Percentiles rank a stretch among this genome's conserved stretches.
Evolutionary conservation across 2,329 filamentous ascomycete species (phyloP).

Genomic region (Exophiala alcalophila): DNA sequence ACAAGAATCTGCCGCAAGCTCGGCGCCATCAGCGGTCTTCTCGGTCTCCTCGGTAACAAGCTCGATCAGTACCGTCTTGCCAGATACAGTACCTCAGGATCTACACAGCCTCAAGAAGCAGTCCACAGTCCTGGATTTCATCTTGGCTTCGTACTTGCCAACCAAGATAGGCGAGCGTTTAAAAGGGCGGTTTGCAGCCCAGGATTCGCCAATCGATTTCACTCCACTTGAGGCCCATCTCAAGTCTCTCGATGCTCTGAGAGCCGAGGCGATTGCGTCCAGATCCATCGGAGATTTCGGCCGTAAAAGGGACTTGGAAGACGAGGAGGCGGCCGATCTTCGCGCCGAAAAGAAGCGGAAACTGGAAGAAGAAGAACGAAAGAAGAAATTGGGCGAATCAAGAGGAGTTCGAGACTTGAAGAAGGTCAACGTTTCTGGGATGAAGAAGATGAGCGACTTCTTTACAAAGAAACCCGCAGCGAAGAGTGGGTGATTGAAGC

Average conservation of each 20-base stretch:
- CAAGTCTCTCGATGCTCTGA: slow-evolving; percentile 61
- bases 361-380: slow-evolving; percentile 84
- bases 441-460: slow-evolving; percentile 96
- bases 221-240: slow-evolving; percentile 68
- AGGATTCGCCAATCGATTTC: slow-evolving; percentile 61
- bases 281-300: slow-evolving; percentile 54
- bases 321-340: slow-evolving; percentile 43
- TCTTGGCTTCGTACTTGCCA: slow-evolving; percentile 50
- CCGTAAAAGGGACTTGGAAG: slow-evolving; percentile 44
- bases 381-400: slow-evolving; percentile 72
- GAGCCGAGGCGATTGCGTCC: slow-evolving; percentile 67
- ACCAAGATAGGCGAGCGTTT: slow-evolving; percentile 35
- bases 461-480: slow-evolving; percentile 63
- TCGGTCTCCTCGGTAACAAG: slow-evolving; percentile 40
- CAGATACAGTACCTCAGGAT: slow-evolving; percentile 36
- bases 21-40: slow-evolving; percentile 36
- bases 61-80: slow-evolving; percentile 36
- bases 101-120: slow-evolving; percentile 47
- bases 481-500: slow-evolving; percentile 6
- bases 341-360: slow-evolving; percentile 77
- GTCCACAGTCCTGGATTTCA: slow-evolving; percentile 50
- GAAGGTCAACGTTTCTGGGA: slow-evolving; percentile 86
- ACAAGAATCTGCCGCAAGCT: slow-evolving; percentile 31
- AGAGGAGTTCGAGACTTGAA: slow-evolving; percentile 74
- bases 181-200: slow-evolving; percentile 33